These are phyloP conservation scores for Arthrobotrys entomopaga DNA, from an alignment of 2,329 filamentous ascomycete species.

Conservation along the genomic window DNA sequence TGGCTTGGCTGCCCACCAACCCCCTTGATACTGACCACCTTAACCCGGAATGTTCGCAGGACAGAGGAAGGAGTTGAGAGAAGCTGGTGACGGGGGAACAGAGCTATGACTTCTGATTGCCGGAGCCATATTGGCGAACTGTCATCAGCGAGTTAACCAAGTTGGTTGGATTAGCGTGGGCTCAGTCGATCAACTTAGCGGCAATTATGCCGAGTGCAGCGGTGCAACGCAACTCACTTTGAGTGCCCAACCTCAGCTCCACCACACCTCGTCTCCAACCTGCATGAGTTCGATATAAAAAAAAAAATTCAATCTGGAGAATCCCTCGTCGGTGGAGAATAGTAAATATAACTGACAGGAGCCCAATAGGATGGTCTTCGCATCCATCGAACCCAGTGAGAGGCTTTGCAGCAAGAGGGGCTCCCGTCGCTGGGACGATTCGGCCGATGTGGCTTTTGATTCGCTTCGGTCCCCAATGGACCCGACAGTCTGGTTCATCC, in stretches of 20 bases:
- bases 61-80: slow-evolving; percentile 3
- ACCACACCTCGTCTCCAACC: slow-evolving; percentile 41
- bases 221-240: slow-evolving; percentile 45
- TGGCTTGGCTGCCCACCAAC: too few relatives aligned
- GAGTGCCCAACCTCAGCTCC: slow-evolving; percentile 18
- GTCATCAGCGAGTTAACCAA: slow-evolving; percentile 7
- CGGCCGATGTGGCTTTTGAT: slow-evolving; percentile 54
- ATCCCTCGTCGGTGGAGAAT: slow-evolving; percentile 7
- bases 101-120: background rate
- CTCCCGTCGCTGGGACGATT: slow-evolving; percentile 41
- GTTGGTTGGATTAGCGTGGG: slow-evolving; percentile 11
- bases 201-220: slow-evolving; percentile 50
- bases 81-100: background rate
- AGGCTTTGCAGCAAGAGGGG: slow-evolving; percentile 46
- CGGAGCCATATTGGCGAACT: slow-evolving; percentile 2
- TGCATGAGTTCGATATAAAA: slow-evolving; percentile 38
- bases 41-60: background rate
- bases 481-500: slow-evolving; percentile 55
- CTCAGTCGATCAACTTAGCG: slow-evolving; percentile 21
- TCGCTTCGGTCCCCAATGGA: slow-evolving; percentile 54
- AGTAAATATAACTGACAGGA: background rate
- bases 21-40: too few relatives aligned
- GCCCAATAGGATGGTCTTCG: slow-evolving; percentile 10
- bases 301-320: slow-evolving; percentile 11
- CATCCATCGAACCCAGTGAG: slow-evolving; percentile 11